These are phyloP conservation scores for Euptelea pleiosperma DNA, from an alignment of 164 flowering plant genomes.

Conservation along the genomic window DNA sequence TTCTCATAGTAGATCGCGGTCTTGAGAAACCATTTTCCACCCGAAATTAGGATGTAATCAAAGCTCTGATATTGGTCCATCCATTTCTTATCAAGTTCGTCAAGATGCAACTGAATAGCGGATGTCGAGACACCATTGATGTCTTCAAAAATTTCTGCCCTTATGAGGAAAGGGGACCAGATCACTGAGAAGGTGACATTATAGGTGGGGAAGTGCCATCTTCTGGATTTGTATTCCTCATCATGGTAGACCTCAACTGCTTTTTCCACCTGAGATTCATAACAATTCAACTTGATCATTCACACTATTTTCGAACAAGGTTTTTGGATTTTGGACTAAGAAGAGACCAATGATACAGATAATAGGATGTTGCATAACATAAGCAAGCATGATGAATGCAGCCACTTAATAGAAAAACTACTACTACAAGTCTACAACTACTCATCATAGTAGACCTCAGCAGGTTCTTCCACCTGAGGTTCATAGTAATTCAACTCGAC, in stretches of 20 bases:
- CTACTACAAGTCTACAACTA: too few relatives aligned
- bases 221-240: conserved; percentile 51
- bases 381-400: too few relatives aligned
- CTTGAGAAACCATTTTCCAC: conserved; percentile 95
- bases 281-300: conserved; percentile 8
- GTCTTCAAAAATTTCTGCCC: conserved; percentile 78
- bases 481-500: too few relatives aligned
- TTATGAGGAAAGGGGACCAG: conserved; percentile 81
- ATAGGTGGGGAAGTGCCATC: conserved; percentile 71
- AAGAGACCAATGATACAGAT: background rate
- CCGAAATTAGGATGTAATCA: conserved; percentile 67
- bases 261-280: conserved; percentile 51
- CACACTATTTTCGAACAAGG: too few relatives aligned
- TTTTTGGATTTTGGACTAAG: background rate
- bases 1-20: conserved; percentile 74
- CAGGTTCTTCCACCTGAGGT: too few relatives aligned
- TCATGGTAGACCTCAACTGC: conserved; percentile 77
- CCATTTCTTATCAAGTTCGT: conserved; percentile 71
- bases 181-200: conserved; percentile 65
- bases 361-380: too few relatives aligned
- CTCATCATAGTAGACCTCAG: too few relatives aligned
- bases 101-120: conserved; percentile 67
- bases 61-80: conserved; percentile 36
- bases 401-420: too few relatives aligned
- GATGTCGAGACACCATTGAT: conserved; percentile 74